These are phyloP conservation scores for Trichoderma atroviride DNA, from an alignment of 2,329 filamentous ascomycete species.

Conservation along the genomic window DNA sequence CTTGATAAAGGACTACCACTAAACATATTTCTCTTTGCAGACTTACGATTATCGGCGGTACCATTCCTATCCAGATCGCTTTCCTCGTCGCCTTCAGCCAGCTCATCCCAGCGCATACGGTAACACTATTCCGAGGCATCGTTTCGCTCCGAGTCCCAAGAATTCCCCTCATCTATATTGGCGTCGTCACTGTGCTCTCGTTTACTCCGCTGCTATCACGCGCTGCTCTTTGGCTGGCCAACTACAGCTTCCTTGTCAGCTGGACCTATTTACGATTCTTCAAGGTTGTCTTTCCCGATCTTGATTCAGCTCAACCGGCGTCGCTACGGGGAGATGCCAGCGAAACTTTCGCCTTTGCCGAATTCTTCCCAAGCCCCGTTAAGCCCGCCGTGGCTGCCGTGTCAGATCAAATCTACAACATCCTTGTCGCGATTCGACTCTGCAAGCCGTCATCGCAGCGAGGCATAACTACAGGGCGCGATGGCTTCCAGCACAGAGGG, in stretches of 20 bases:
- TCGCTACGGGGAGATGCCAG: conserved; percentile 85
- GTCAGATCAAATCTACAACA: conserved; percentile 72
- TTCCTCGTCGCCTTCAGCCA: conserved; percentile 98
- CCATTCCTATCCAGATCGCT: conserved; percentile 84
- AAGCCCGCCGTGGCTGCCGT: conserved; percentile 77
- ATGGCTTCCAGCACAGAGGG: conserved; percentile 55
- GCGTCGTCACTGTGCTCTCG: conserved; percentile 67
- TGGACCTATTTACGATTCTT: conserved; percentile 98
- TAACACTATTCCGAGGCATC: conserved; percentile 86
- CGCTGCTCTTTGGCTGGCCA: conserved; percentile 76
- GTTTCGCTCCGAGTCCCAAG: conserved; percentile 82
- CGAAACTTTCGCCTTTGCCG: conserved; percentile 93
- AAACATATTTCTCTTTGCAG: conserved; percentile 45
- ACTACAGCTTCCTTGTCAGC: conserved; percentile 81
- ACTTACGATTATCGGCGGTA: conserved; percentile 81
- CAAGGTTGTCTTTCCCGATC: conserved; percentile 72
- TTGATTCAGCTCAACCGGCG: conserved; percentile 62
- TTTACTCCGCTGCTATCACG: conserved; percentile 63
- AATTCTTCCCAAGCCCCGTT: conserved; percentile 86
- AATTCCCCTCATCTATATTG: conserved; percentile 72
- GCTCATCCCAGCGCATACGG: conserved; percentile 94
- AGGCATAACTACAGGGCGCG: conserved; percentile 74
- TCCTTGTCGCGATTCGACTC: conserved; percentile 73
- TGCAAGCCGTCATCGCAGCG: conserved; percentile 84
- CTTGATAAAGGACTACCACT: not conserved